These are phyloP conservation scores for Calcarisporium arbuscula DNA, from an alignment of 2,329 filamentous ascomycete genomes.

Conservation along the genomic window DNA sequence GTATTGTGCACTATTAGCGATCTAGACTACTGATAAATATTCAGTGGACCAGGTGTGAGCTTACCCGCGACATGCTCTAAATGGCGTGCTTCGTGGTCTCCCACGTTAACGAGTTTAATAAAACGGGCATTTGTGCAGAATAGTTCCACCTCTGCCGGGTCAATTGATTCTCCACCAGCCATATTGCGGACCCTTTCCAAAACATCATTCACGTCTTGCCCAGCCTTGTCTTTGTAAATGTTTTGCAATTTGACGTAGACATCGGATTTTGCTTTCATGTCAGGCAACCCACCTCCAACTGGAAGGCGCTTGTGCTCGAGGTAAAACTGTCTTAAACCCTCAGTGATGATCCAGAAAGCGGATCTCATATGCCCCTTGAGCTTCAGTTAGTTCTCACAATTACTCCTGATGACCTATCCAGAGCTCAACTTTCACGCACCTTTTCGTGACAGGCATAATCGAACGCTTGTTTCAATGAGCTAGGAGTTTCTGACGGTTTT, in stretches of 20 bases:
- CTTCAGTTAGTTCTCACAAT: background rate
- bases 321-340: slow-evolving; percentile 74
- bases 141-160: slow-evolving; percentile 70
- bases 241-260: slow-evolving; percentile 89
- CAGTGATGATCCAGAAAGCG: slow-evolving; percentile 84
- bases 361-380: slow-evolving; percentile 27
- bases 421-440: slow-evolving; percentile 38
- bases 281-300: slow-evolving; percentile 79
- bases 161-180: slow-evolving; percentile 46
- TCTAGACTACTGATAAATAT: background rate
- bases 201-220: slow-evolving; percentile 71
- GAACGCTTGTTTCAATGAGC: slow-evolving; percentile 71
- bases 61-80: slow-evolving; percentile 50
- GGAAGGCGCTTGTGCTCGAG: slow-evolving; percentile 67
- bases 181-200: slow-evolving; percentile 53
- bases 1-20: slow-evolving; percentile 8
- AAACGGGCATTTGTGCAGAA: slow-evolving; percentile 96
- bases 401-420: slow-evolving; percentile 31
- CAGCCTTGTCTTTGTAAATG: slow-evolving; percentile 85
- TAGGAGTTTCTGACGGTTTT: slow-evolving; percentile 59
- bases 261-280: slow-evolving; percentile 93
- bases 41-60: too few species aligned
- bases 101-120: slow-evolving; percentile 73
- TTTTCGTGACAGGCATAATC: slow-evolving; percentile 47
- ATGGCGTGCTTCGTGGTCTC: slow-evolving; percentile 34